phyloP scores from a whole-genome alignment of 208 protist species.

The Trichomonas tenax region DNA sequence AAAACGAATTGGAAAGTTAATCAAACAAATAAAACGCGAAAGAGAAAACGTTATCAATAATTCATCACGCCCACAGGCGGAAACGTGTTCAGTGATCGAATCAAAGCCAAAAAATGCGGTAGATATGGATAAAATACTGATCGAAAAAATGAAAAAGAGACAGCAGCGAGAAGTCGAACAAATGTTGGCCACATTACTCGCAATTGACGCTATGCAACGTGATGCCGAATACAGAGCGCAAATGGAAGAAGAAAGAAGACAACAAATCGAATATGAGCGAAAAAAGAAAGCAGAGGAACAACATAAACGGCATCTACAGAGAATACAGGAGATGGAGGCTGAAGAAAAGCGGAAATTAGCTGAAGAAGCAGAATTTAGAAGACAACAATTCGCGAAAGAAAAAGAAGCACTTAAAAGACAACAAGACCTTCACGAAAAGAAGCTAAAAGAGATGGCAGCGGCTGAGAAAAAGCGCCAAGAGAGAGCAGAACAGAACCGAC shows the following conservation, averaged over 20 bases:
- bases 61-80: neutral
- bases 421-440: neutral
- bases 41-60: neutral
- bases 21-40: neutral
- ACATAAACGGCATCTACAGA: neutral
- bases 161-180: slow-evolving; percentile 6
- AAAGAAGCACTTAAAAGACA: neutral
- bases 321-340: neutral
- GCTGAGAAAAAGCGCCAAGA: neutral
- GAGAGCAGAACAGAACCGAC: neutral
- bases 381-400: neutral
- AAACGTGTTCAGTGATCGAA: neutral
- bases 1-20: neutral
- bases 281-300: neutral
- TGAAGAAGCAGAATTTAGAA: neutral
- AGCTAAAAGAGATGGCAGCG: neutral
- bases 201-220: neutral
- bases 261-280: neutral
- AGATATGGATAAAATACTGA: neutral
- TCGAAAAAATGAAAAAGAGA: neutral
- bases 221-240: neutral
- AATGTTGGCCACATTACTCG: neutral
- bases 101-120: neutral
- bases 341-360: neutral
- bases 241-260: neutral